A percentile compares a stretch with the other conserved stretches of the same genome.
phyloP scores from a whole-genome alignment of 805 yeast species.

The Yarrowia osloensis region DNA sequence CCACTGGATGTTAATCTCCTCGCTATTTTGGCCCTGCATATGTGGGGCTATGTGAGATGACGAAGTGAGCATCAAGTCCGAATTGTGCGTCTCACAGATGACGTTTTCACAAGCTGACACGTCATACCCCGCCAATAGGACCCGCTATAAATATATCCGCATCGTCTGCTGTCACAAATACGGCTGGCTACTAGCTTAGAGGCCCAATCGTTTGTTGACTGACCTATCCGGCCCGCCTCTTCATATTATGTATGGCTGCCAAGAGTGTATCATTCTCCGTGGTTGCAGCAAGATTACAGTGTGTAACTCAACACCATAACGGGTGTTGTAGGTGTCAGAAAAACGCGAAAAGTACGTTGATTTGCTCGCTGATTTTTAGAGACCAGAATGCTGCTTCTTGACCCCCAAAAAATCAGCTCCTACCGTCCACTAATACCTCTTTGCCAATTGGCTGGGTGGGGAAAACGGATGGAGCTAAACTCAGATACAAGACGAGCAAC shows the following conservation, averaged over 20 bases:
- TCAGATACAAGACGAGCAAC: constrained; percentile 1
- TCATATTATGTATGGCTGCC: neutral
- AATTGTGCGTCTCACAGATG: neutral
- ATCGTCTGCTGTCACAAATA: neutral
- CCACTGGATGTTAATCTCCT: too few species aligned
- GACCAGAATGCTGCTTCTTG: neutral
- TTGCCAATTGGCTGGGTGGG: constrained; percentile 1
- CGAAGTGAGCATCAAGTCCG: neutral
- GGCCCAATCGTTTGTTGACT: neutral
- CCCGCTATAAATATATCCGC: neutral
- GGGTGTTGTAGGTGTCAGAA: neutral
- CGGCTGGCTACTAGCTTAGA: neutral
- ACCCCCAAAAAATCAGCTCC: neutral
- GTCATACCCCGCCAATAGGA: neutral
- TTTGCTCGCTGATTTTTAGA: neutral
- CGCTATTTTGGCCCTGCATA: constrained; percentile 7
- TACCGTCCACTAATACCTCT: neutral
- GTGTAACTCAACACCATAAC: neutral
- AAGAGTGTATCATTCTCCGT: neutral
- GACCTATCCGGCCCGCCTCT: neutral
- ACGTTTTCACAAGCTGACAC: neutral
- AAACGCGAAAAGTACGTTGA: neutral
- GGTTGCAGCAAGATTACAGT: constrained; percentile 2
- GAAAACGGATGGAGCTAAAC: constrained; percentile 6
- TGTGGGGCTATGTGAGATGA: neutral